Evolutionary conservation across 805 yeast species (phyloP).

Genomic region (Candida dajiaensis): DNA sequence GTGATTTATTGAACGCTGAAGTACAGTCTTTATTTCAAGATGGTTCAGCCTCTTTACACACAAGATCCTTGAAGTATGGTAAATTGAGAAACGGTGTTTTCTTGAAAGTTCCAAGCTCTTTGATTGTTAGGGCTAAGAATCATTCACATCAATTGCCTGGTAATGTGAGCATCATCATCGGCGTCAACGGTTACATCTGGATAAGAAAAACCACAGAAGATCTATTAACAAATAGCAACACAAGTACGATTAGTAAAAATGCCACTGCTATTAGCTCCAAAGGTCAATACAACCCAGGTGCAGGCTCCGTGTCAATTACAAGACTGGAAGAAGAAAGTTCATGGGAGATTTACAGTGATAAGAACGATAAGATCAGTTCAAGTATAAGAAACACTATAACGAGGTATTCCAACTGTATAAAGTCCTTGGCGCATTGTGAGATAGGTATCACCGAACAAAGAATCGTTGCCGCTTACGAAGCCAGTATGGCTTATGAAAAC

Average conservation of each 20-base stretch:
- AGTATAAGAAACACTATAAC: conserved; percentile 68
- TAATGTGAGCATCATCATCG: conserved; percentile 83
- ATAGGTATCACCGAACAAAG: conserved; percentile 83
- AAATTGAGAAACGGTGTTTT: conserved; percentile 89
- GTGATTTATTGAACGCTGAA: conserved; percentile 92
- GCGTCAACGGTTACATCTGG: conserved; percentile 96
- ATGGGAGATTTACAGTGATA: conserved; percentile 91
- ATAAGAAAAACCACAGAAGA: conserved; percentile 57
- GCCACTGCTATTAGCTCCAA: conserved; percentile 25
- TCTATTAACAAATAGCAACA: conserved; percentile 23
- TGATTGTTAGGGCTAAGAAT: conserved; percentile 78
- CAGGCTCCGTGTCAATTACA: conserved; percentile 65
- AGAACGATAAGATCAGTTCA: conserved; percentile 64
- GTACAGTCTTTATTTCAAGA: conserved; percentile 85
- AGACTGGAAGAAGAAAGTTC: conserved; percentile 89
- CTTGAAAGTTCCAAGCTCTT: conserved; percentile 71
- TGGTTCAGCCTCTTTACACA: conserved; percentile 91
- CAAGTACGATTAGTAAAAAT: conserved; percentile 26
- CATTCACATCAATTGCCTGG: conserved; percentile 91
- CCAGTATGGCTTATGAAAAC: conserved; percentile 69
- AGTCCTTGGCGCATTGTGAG: conserved; percentile 77
- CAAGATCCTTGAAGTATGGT: conserved; percentile 93
- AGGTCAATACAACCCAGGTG: conserved; percentile 45
- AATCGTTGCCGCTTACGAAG: conserved; percentile 78
- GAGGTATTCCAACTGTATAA: conserved; percentile 78